Conservation (phyloP, 176 grass and related monocot species). For the Cymbopogon citratus region DNA sequence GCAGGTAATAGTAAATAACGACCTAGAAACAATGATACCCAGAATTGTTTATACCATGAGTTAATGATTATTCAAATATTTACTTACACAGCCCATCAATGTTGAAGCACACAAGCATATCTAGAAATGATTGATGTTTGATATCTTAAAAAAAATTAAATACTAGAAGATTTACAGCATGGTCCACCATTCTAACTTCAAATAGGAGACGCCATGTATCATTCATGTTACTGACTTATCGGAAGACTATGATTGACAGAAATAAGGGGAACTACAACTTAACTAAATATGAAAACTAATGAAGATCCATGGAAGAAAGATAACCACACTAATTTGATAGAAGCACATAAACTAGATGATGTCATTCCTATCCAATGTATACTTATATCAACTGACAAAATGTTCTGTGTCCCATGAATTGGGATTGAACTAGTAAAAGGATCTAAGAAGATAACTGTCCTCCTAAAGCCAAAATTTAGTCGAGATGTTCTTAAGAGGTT, state of each 20-base stretch:
- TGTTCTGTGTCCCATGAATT: neutral
- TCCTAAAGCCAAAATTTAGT: neutral
- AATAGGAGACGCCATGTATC: neutral
- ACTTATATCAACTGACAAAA: neutral
- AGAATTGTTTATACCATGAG: neutral
- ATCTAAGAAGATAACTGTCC: neutral
- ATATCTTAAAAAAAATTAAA: neutral
- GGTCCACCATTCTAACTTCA: neutral
- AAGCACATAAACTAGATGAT: neutral
- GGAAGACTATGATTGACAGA: neutral
- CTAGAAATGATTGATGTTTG: neutral
- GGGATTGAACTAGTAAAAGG: neutral
- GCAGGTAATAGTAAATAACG: neutral
- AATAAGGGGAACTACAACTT: neutral
- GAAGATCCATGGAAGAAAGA: neutral
- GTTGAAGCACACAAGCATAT: neutral
- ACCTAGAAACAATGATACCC: neutral
- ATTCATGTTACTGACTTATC: neutral
- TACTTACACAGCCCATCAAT: neutral
- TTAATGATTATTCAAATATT: conserved; percentile 7
- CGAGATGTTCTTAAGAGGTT: neutral
- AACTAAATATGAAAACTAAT: neutral
- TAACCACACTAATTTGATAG: neutral
- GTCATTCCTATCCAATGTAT: neutral
- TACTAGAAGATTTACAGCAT: neutral